Conservation (phyloP, 2,329 filamentous ascomycete species). For the Chrysoporthe austroafricana region DNA sequence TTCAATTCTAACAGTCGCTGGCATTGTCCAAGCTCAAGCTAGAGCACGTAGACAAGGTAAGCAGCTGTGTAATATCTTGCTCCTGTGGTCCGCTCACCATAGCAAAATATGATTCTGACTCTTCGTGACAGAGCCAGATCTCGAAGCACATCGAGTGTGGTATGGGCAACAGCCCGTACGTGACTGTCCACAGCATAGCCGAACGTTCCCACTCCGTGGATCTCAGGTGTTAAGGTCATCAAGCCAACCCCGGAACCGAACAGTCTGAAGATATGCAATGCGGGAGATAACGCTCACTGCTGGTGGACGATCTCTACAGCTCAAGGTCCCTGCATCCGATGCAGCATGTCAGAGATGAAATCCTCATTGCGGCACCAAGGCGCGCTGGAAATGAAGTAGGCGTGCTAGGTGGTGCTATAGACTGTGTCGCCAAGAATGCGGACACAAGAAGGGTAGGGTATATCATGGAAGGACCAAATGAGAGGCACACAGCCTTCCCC, state of each 20-base stretch:
- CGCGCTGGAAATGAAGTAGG: too few species aligned
- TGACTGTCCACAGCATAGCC: neutral
- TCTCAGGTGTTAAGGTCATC: neutral
- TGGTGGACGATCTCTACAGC: too few species aligned
- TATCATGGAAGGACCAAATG: neutral
- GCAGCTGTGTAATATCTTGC: neutral
- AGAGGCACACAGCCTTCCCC: neutral
- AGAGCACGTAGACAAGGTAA: neutral
- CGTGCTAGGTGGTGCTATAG: neutral
- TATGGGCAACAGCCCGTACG: neutral
- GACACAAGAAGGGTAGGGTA: neutral
- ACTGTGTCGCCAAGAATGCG: neutral
- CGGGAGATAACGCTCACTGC: neutral
- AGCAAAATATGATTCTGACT: neutral
- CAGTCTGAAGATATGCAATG: neutral
- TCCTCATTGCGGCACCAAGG: too few species aligned
- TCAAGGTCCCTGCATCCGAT: too few species aligned
- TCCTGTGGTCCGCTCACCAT: neutral
- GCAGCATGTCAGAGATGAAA: too few species aligned
- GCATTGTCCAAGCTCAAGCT: neutral
- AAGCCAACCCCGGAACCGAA: neutral
- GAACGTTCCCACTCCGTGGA: neutral
- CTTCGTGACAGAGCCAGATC: neutral
- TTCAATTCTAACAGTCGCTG: neutral
- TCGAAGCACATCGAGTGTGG: neutral